These are phyloP conservation scores for Cercophora samala DNA, from an alignment of 495 filamentous ascomycete species.

Conservation along the genomic window DNA sequence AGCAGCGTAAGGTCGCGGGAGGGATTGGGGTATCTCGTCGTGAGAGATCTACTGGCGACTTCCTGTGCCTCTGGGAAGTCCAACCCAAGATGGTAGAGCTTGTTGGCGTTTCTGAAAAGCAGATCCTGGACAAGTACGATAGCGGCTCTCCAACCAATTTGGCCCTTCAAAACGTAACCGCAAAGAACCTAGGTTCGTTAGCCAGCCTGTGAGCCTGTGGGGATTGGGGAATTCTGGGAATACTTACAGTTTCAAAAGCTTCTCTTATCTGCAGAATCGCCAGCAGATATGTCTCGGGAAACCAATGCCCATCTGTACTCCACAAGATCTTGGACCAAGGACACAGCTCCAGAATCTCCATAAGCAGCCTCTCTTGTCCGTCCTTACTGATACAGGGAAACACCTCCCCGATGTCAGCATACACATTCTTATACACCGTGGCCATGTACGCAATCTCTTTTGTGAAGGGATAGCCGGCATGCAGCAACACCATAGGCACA, in stretches of 20 bases:
- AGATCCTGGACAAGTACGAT: constrained; percentile 56
- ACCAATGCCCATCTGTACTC: constrained; percentile 81
- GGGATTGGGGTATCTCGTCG: constrained; percentile 18
- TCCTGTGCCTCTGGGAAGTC: constrained; percentile 37
- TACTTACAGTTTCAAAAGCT: constrained; percentile 59
- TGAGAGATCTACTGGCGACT: constrained; percentile 13
- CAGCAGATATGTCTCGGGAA: constrained; percentile 79
- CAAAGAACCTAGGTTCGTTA: constrained; percentile 50
- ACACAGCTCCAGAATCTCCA: constrained; percentile 71
- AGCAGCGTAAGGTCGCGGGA: constrained; percentile 39
- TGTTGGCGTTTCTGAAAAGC: constrained; percentile 69
- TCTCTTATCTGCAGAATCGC: constrained; percentile 76
- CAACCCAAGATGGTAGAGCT: constrained; percentile 58
- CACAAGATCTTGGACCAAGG: constrained; percentile 77
- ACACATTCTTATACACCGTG: constrained; percentile 75
- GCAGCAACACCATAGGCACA: constrained; percentile 75
- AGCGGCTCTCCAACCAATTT: constrained; percentile 56
- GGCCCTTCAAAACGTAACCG: constrained; percentile 57
- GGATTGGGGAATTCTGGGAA: background rate
- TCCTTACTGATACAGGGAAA: constrained; percentile 79
- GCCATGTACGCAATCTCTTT: constrained; percentile 80
- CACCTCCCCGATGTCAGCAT: constrained; percentile 81
- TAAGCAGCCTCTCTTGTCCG: constrained; percentile 70
- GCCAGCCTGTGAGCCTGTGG: background rate
- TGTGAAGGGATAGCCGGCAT: constrained; percentile 82